Evolutionary conservation across 2,329 filamentous ascomycete species (phyloP), one percentile per base, ranked within the genome.

Genomic region (Penicillium corylophilum): DNA sequence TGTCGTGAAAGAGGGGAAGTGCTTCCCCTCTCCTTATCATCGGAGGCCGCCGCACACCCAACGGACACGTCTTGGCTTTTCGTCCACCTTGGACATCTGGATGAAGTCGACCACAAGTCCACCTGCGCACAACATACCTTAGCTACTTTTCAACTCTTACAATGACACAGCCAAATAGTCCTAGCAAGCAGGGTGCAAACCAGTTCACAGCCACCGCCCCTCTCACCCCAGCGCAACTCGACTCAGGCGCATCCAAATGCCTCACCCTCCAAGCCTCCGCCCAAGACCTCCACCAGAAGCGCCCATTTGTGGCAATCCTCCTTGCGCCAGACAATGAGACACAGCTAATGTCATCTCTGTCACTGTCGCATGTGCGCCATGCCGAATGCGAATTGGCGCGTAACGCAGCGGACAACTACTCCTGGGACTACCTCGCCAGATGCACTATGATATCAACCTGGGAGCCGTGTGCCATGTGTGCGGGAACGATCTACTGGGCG

Each of bases 391-490:
- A 75, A 38, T 69, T 81, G 5, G 79, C 78, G 1, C 74, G 77
- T 29, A 69, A 80, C 26, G 77, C 78, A 1, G 74, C 78, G 15
- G 62, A 67, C 5, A 79, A 81, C 57, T 81, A 76, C 57, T 66
- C 72, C 3, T 75, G 77, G 54, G 69, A 72, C 13, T 82, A 76
- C 57, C 70, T 82, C 2, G 77, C 75, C 66, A 62, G 60, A 33
- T 81, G 78, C 58, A 80, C 78, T 0, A 62, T 81, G 35, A 75
- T 80, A 42, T 77, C 74, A 20, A 81, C 79, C 10, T 81, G 79
- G 79, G 79, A 82, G 62, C 79, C 79, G 2, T 82, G 79, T 53
- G 78, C 77, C 18, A 81, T 82, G 79, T 82, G 78, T 58, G 64
- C 69, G 33, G 73, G 71, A 5, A 75, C 75, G 2, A 71, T 77